Conservation (phyloP, 805 yeast genomes). For the Metschnikowia corniflorae region DNA sequence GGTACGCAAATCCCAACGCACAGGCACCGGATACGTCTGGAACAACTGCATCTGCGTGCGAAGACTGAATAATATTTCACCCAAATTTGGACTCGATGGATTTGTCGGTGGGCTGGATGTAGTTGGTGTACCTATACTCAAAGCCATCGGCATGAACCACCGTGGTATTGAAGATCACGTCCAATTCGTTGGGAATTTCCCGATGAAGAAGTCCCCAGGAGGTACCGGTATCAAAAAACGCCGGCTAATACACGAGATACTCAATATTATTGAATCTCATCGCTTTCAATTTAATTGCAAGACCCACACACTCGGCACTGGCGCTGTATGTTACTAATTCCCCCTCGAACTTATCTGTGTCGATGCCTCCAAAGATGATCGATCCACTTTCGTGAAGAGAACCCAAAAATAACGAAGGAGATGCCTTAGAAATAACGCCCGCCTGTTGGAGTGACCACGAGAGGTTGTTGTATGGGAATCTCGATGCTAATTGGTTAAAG, state of each 20-base stretch:
- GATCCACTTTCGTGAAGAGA: conserved; percentile 25
- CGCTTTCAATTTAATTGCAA: conserved; percentile 5
- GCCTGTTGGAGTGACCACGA: conserved; percentile 57
- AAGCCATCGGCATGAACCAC: conserved; percentile 6
- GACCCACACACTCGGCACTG: conserved; percentile 1
- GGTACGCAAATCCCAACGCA: conserved; percentile 12
- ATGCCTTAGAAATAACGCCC: conserved; percentile 52
- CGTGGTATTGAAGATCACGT: conserved; percentile 9
- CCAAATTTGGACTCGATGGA: conserved; percentile 13
- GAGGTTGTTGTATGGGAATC: conserved; percentile 40
- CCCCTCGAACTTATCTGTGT: conserved; percentile 34
- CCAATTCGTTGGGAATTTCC: conserved; percentile 6
- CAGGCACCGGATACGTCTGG: conserved; percentile 12
- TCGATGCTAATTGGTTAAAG: conserved; percentile 3
- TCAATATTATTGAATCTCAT: conserved; percentile 4
- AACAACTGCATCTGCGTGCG: conserved; percentile 10
- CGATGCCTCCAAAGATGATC: conserved; percentile 41
- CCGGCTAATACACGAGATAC: conserved; percentile 3
- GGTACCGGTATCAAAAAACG: conserved; percentile 15
- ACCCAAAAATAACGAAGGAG: conserved; percentile 62
- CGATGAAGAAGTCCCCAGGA: conserved; percentile 9
- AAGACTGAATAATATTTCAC: conserved; percentile 5
- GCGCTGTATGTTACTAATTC: conserved; percentile 8
- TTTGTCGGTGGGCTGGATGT: conserved; percentile 16
- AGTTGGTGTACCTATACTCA: conserved; percentile 10